A percentile compares a stretch with the other conserved stretches of the same genome.
Evolutionary conservation across 495 filamentous ascomycete species (phyloP).

Genomic region (Geopyxis carbonaria): DNA sequence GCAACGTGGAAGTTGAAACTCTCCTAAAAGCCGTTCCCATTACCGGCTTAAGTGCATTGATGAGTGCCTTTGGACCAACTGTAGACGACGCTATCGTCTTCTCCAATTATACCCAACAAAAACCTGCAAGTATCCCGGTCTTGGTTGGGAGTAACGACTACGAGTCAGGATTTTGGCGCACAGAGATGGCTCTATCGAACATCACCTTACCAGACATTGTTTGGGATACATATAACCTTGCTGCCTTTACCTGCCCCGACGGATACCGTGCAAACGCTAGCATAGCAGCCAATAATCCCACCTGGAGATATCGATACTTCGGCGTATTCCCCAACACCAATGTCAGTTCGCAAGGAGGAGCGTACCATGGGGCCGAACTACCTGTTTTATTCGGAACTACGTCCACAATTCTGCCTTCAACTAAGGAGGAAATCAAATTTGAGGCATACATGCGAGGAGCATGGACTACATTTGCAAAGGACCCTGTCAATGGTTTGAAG

Average conservation of each 20-base stretch:
- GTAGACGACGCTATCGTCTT: no score
- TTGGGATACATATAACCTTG: background rate
- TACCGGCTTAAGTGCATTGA: no score
- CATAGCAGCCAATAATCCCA: background rate
- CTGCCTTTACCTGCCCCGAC: background rate
- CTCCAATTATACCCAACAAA: no score
- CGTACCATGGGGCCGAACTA: background rate
- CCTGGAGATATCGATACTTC: constrained; percentile 7
- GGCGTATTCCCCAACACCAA: background rate
- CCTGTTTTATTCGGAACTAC: background rate
- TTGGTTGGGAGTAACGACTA: constrained; percentile 3
- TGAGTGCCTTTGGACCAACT: no score
- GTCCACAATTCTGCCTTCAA: background rate
- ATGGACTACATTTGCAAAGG: constrained; percentile 5
- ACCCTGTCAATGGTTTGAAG: constrained; percentile 5
- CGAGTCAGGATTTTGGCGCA: background rate
- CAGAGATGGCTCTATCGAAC: no score
- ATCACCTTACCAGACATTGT: background rate
- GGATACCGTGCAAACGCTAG: background rate
- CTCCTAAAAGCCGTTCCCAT: no score
- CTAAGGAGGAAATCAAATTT: background rate
- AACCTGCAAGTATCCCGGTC: no score
- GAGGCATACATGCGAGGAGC: constrained; percentile 1
- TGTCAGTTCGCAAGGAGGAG: background rate
- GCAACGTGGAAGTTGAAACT: no score